Conservation (phyloP, 2,329 filamentous ascomycete genomes). For the Monosporascus sp. region DNA sequence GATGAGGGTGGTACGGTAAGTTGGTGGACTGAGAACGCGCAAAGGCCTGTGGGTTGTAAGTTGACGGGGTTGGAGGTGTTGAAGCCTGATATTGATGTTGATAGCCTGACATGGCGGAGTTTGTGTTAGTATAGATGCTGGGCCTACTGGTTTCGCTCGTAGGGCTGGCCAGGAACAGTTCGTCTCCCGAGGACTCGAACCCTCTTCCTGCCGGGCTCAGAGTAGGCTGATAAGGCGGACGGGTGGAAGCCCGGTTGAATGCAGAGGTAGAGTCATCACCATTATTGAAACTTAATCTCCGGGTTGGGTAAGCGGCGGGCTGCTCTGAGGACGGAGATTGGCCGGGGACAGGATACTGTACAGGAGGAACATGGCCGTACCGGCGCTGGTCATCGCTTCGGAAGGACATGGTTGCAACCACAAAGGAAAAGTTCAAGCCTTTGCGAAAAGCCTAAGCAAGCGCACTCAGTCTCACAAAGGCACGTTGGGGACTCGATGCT, state of each 20-base stretch:
- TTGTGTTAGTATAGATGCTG: constrained; percentile 37
- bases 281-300: constrained; percentile 69
- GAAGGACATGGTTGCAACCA: constrained; percentile 51
- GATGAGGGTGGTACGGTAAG: constrained; percentile 44
- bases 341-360: constrained; percentile 54
- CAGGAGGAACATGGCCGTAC: constrained; percentile 62
- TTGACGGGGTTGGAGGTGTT: constrained; percentile 40
- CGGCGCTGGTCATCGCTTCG: constrained; percentile 57
- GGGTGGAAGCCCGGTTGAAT: constrained; percentile 32
- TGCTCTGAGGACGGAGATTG: constrained; percentile 32
- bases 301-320: constrained; percentile 32
- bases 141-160: constrained; percentile 28
- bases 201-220: constrained; percentile 27
- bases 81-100: constrained; percentile 47
- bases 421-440: background rate
- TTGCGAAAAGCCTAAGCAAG: background rate
- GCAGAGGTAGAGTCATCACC: constrained; percentile 63
- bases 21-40: constrained; percentile 49
- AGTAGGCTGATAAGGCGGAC: constrained; percentile 24
- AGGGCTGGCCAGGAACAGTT: constrained; percentile 58
- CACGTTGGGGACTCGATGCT: background rate
- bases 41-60: constrained; percentile 71
- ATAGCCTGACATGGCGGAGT: constrained; percentile 45
- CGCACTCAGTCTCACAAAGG: background rate
- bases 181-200: constrained; percentile 40